These are phyloP conservation scores for Boletus sp. DNA, from an alignment of 1,284 basidiomycete genomes.

Conservation along the genomic window DNA sequence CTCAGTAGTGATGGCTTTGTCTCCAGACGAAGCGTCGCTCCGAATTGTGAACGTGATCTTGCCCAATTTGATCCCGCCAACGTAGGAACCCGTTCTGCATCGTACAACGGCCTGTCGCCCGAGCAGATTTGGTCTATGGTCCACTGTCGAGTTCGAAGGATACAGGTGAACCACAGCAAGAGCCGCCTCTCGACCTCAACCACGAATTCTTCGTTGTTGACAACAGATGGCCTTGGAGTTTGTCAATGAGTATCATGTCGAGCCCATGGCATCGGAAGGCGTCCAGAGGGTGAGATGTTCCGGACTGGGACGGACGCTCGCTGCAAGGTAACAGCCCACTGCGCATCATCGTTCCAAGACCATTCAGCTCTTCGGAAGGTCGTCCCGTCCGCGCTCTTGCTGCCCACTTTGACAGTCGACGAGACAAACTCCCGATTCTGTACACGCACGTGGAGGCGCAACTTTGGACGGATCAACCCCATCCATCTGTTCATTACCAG, in stretches of 20 bases:
- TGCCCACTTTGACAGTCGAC: constrained; percentile 6
- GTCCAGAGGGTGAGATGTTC: too few relatives aligned
- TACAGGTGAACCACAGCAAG: neutral
- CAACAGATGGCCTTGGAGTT: constrained; percentile 14
- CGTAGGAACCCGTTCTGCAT: constrained; percentile 8
- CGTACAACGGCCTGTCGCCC: constrained; percentile 15
- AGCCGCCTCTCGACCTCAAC: neutral
- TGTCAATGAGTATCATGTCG: neutral
- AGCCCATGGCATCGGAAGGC: too few relatives aligned
- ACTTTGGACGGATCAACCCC: constrained; percentile 17
- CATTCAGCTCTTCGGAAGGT: constrained; percentile 7
- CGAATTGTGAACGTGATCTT: constrained; percentile 22
- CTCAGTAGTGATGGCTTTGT: neutral
- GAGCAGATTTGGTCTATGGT: neutral
- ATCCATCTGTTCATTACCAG: constrained; percentile 25
- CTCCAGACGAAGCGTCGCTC: neutral
- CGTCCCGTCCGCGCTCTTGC: neutral
- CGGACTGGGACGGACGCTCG: too few relatives aligned
- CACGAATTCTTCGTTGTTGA: constrained; percentile 8
- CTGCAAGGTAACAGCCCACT: too few relatives aligned
- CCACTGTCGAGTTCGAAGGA: neutral
- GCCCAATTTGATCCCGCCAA: constrained; percentile 19
- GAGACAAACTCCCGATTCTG: constrained; percentile 17
- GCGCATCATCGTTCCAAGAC: constrained; percentile 16
- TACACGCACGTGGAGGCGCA: constrained; percentile 22